phyloP scores from a whole-genome alignment of 495 filamentous ascomycete genomes.

The Cudoniella acicularis region DNA sequence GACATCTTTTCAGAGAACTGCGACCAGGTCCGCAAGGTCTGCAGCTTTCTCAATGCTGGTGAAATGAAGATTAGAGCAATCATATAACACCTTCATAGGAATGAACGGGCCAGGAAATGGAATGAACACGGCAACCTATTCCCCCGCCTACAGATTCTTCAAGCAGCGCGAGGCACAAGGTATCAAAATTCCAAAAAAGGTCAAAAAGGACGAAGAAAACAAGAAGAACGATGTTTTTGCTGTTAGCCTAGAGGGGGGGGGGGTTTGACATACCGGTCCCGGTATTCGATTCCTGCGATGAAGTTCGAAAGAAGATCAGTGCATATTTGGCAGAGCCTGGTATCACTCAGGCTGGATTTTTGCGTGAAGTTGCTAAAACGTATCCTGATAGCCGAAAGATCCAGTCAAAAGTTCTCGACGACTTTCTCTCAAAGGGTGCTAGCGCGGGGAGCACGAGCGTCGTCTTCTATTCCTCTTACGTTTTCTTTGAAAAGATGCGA shows the following conservation, averaged over 20 bases:
- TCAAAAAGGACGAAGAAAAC: conserved; percentile 15
- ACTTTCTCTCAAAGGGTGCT: conserved; percentile 26
- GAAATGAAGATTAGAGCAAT: no score
- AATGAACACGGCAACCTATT: no score
- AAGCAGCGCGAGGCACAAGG: conserved; percentile 37
- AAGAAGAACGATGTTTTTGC: conserved; percentile 30
- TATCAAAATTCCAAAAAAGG: conserved; percentile 29
- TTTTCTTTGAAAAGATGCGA: conserved; percentile 43
- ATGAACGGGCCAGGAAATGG: no score
- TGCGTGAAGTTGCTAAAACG: not conserved
- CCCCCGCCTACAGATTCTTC: no score
- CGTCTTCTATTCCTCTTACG: conserved; percentile 36
- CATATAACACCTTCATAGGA: no score
- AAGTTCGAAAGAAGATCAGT: conserved; percentile 51
- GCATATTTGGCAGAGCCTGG: conserved; percentile 43
- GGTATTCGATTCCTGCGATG: conserved; percentile 54
- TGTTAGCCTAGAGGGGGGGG: conserved; percentile 39
- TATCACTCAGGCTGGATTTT: conserved; percentile 30
- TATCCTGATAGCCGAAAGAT: not conserved
- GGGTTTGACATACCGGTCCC: conserved; percentile 38
- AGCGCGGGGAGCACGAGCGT: conserved; percentile 29
- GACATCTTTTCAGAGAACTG: no score
- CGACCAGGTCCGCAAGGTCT: no score
- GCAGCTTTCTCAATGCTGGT: no score
- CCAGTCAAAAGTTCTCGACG: conserved; percentile 13